Percentiles rank a stretch among this genome's conserved stretches.
These are phyloP conservation scores for Selenicereus undatus DNA, from an alignment of 148 eudicot genomes.

Conservation along the genomic window DNA sequence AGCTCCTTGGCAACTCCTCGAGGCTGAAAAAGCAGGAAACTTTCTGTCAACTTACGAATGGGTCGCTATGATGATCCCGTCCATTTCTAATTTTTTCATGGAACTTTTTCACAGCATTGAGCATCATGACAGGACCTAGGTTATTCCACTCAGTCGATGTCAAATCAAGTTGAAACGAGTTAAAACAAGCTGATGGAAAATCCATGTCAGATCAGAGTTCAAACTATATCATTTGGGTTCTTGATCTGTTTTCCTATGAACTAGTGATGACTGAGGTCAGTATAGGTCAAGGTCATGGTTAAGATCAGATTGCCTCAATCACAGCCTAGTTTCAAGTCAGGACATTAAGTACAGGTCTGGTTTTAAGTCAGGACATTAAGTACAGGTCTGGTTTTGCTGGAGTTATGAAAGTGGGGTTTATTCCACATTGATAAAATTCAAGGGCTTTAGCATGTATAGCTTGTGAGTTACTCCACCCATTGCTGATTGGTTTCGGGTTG, in stretches of 20 bases:
- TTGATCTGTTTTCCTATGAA: neutral
- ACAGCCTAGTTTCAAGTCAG: neutral
- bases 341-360: neutral
- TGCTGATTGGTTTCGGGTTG: too few relatives aligned
- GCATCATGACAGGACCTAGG: neutral
- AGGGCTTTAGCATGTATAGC: too few relatives aligned
- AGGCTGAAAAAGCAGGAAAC: slow-evolving; percentile 10
- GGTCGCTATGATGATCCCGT: neutral
- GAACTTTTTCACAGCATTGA: neutral
- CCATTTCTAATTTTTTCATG: neutral
- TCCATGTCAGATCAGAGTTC: neutral
- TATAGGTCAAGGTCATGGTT: neutral
- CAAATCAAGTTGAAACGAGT: neutral
- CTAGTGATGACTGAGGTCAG: neutral
- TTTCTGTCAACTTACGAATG: neutral
- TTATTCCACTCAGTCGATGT: neutral
- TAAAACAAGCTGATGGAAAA: neutral
- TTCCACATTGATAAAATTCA: too few relatives aligned
- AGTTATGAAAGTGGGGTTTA: too few relatives aligned
- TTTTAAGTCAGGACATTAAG: neutral
- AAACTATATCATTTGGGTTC: neutral
- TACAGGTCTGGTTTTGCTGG: neutral
- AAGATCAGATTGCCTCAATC: neutral
- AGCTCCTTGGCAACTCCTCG: slow-evolving; percentile 40
- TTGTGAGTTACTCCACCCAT: too few relatives aligned